These are phyloP conservation scores for Papiliotrema laurentii DNA, from an alignment of 1,284 basidiomycete species.

Conservation along the genomic window DNA sequence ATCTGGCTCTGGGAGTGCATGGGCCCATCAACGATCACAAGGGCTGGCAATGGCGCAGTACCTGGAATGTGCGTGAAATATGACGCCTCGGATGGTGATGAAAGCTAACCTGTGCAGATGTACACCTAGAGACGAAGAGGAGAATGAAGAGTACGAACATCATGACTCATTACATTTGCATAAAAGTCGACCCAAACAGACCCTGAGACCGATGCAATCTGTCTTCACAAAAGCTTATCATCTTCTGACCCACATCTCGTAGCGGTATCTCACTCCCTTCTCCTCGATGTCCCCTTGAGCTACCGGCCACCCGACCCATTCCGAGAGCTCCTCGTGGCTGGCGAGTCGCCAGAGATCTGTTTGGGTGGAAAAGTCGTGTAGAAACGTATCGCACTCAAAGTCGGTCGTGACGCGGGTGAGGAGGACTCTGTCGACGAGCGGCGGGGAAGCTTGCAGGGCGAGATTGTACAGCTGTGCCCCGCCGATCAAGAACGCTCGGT, in stretches of 20 bases:
- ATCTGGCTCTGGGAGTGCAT: constrained; percentile 80
- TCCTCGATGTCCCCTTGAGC: constrained; percentile 70
- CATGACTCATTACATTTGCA: constrained; percentile 1
- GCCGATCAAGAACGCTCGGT: constrained; percentile 73
- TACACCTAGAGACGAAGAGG: constrained; percentile 9
- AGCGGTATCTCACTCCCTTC: constrained; percentile 76
- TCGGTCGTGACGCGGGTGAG: constrained; percentile 75
- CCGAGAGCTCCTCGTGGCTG: constrained; percentile 59
- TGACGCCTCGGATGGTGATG: background rate
- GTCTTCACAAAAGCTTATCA: background rate
- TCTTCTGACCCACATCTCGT: constrained; percentile 75
- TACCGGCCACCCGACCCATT: constrained; percentile 76
- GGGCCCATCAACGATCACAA: constrained; percentile 74
- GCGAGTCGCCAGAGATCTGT: constrained; percentile 56
- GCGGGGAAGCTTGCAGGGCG: constrained; percentile 54
- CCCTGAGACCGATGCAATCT: background rate
- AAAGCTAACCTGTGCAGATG: too few species aligned
- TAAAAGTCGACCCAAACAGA: background rate
- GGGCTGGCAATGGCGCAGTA: constrained; percentile 68
- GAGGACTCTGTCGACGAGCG: constrained; percentile 70
- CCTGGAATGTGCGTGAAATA: constrained; percentile 39
- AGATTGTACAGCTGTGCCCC: constrained; percentile 80
- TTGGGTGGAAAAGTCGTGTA: constrained; percentile 61
- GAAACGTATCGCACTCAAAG: constrained; percentile 82
- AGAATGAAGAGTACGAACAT: background rate